phyloP scores from a whole-genome alignment of 225 moss, liverwort and hornwort genomes.

The Pseudoscleropodium purum region DNA sequence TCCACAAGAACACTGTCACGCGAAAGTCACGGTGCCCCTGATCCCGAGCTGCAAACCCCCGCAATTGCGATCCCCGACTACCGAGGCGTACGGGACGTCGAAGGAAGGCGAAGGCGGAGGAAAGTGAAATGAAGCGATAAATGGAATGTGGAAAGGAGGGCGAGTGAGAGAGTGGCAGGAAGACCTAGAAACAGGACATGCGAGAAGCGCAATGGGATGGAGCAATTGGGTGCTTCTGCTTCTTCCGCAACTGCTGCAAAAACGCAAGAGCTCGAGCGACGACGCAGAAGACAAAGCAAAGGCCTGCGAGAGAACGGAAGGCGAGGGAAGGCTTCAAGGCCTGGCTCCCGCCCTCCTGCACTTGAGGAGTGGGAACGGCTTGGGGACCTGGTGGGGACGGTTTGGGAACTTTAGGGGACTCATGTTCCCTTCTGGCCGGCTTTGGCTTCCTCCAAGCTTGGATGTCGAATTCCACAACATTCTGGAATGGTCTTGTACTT shows the following conservation, averaged over 20 bases:
- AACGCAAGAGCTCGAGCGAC: no score
- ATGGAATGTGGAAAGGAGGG: background rate
- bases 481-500: background rate
- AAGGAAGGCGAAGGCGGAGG: background rate
- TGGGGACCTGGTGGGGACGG: background rate
- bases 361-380: background rate
- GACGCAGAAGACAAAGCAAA: background rate
- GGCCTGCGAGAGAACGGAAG: background rate
- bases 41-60: background rate
- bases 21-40: background rate
- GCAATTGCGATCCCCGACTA: background rate
- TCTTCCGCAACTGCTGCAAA: no score
- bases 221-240: background rate
- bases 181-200: background rate
- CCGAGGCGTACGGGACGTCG: background rate
- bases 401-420: background rate
- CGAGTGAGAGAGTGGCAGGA: background rate
- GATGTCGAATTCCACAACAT: background rate
- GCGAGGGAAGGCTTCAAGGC: background rate
- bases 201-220: background rate
- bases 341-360: background rate
- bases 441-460: background rate
- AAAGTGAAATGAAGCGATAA: background rate
- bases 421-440: background rate
- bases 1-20: background rate